phyloP scores from a whole-genome alignment of 2,329 filamentous ascomycete genomes.

The Trichoderma brevicompactum region DNA sequence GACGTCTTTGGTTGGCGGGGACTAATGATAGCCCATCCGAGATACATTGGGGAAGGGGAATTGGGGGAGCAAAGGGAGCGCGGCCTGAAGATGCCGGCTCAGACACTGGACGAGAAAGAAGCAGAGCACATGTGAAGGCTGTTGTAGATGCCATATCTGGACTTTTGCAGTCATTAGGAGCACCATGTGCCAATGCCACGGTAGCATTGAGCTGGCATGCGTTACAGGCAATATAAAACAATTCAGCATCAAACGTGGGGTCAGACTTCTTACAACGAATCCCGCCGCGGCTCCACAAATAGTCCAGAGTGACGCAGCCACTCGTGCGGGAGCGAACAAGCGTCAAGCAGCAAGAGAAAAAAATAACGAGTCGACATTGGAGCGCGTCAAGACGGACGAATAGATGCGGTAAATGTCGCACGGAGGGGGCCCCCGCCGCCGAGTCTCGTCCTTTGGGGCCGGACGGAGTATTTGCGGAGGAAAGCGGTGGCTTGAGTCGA shows the following conservation, averaged over 20 bases:
- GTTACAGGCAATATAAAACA: no score
- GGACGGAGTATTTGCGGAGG: constrained; percentile 12
- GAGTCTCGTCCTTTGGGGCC: not conserved
- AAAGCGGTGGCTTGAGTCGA: not conserved
- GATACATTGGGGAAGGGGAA: no score
- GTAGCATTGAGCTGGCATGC: no score
- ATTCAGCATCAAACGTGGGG: not conserved
- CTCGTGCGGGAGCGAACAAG: not conserved
- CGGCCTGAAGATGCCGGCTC: no score
- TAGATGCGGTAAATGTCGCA: constrained; percentile 22
- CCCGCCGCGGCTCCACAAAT: constrained; percentile 13
- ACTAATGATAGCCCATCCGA: no score
- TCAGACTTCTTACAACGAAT: not conserved
- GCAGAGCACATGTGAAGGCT: no score
- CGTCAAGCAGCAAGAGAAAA: not conserved
- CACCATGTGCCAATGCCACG: no score
- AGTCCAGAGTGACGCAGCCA: not conserved
- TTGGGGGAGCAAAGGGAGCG: no score
- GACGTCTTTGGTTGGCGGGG: no score
- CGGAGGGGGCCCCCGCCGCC: constrained; percentile 7
- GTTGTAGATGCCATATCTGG: no score
- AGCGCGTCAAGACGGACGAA: constrained; percentile 21
- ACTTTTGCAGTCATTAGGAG: no score
- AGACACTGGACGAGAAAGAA: no score
- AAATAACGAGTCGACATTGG: constrained; percentile 25